Percentiles rank a stretch among this genome's conserved stretches.
Evolutionary conservation across 75 land plant genomes (phyloP).

Genomic region (Cryptomeria japonica): DNA sequence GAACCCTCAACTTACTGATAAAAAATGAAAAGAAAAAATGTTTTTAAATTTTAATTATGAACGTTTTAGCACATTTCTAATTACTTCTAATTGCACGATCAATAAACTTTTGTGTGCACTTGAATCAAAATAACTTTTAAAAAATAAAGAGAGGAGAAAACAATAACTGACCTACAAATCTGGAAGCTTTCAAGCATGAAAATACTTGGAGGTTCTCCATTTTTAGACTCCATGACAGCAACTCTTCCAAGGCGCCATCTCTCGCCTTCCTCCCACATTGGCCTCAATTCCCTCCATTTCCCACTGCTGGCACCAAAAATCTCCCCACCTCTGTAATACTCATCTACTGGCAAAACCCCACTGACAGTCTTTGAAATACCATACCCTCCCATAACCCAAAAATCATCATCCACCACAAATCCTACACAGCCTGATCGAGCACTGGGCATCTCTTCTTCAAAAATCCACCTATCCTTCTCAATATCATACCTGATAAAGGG

Average conservation of each 20-base stretch:
- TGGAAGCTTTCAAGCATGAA: conserved; percentile 80
- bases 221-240: conserved; percentile 41
- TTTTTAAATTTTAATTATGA: neutral
- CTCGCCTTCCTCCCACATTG: conserved; percentile 94
- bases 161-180: conserved; percentile 67
- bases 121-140: neutral
- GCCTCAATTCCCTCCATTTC: conserved; percentile 65
- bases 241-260: conserved; percentile 66
- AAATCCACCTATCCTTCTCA: conserved; percentile 36
- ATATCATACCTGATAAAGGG: conserved; percentile 44
- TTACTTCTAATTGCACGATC: neutral
- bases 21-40: too few species aligned
- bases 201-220: conserved; percentile 29
- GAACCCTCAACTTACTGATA: too few species aligned
- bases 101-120: neutral
- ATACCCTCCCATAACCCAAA: conserved; percentile 98
- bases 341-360: conserved; percentile 82
- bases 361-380: conserved; percentile 63
- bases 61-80: neutral
- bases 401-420: conserved; percentile 53
- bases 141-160: neutral
- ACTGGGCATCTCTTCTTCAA: conserved; percentile 32
- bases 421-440: conserved; percentile 86
- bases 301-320: conserved; percentile 55
- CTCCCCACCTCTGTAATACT: conserved; percentile 74